These are phyloP conservation scores for Strobilomyces echinocephalus DNA, from an alignment of 768 basidiomycete species.

Conservation along the genomic window DNA sequence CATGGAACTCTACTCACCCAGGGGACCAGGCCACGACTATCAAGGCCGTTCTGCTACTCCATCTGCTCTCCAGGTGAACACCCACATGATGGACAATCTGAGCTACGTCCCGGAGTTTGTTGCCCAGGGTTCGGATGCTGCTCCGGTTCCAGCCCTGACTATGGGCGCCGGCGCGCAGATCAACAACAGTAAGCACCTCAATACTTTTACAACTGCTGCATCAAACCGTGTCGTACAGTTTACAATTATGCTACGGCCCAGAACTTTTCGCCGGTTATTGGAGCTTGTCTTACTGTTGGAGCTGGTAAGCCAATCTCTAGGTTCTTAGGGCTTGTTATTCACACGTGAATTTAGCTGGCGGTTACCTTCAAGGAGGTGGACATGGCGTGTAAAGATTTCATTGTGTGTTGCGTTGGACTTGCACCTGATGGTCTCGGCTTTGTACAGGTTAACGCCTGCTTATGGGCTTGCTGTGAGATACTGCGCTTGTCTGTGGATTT, in stretches of 20 bases:
- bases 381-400: constrained; percentile 29
- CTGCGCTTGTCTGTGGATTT: background rate
- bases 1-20: background rate
- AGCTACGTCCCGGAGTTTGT: constrained; percentile 16
- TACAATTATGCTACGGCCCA: constrained; percentile 11
- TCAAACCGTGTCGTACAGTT: constrained; percentile 3
- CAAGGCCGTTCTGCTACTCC: constrained; percentile 23
- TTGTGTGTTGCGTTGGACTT: background rate
- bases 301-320: constrained; percentile 1
- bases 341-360: constrained; percentile 33
- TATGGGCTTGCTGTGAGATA: constrained; percentile 39
- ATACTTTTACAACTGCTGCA: background rate
- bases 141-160: constrained; percentile 15
- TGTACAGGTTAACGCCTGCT: constrained; percentile 29
- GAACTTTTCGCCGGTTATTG: constrained; percentile 17
- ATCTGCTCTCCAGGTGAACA: constrained; percentile 22
- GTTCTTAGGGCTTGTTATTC: background rate
- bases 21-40: constrained; percentile 17
- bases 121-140: constrained; percentile 13
- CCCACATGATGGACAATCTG: constrained; percentile 14
- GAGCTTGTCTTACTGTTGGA: constrained; percentile 21
- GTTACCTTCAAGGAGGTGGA: constrained; percentile 49
- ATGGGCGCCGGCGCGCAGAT: constrained; percentile 19
- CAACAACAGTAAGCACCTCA: constrained; percentile 6
- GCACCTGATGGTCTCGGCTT: background rate